Conservation (phyloP, 208 protist species). For the Cochliopodium minus region DNA sequence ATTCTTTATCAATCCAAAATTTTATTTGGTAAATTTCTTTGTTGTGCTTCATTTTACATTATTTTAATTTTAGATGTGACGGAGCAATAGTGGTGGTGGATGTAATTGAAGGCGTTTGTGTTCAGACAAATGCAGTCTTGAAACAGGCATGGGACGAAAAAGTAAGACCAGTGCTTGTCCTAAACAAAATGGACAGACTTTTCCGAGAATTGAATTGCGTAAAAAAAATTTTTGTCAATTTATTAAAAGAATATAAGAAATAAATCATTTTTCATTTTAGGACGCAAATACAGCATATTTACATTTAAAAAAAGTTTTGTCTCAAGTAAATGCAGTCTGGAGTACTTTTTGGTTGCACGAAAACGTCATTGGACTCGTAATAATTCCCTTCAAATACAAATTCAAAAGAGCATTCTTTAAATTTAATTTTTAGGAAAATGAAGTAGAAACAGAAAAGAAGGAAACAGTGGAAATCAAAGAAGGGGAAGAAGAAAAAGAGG, state of each 20-base stretch:
- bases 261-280: no score
- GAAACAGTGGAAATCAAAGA: conserved; percentile 8
- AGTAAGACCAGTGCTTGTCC: conserved; percentile 76
- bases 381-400: background rate
- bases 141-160: conserved; percentile 79
- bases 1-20: no score
- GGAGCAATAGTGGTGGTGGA: conserved; percentile 92
- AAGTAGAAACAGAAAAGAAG: conserved; percentile 50
- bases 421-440: conserved; percentile 46
- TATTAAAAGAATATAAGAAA: no score
- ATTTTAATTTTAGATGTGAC: no score
- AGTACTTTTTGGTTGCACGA: conserved; percentile 29
- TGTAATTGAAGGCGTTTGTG: conserved; percentile 88
- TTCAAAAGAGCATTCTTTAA: background rate
- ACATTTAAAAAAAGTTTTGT: conserved; percentile 67
- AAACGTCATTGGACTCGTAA: background rate
- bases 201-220: no score
- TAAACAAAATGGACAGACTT: conserved; percentile 97
- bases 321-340: conserved; percentile 69
- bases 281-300: conserved; percentile 64
- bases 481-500: background rate
- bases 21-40: no score
- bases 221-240: conserved; percentile 20
- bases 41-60: no score
- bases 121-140: conserved; percentile 77